phyloP scores from a whole-genome alignment of 202 grass and related monocot species.

The Setaria italica region DNA sequence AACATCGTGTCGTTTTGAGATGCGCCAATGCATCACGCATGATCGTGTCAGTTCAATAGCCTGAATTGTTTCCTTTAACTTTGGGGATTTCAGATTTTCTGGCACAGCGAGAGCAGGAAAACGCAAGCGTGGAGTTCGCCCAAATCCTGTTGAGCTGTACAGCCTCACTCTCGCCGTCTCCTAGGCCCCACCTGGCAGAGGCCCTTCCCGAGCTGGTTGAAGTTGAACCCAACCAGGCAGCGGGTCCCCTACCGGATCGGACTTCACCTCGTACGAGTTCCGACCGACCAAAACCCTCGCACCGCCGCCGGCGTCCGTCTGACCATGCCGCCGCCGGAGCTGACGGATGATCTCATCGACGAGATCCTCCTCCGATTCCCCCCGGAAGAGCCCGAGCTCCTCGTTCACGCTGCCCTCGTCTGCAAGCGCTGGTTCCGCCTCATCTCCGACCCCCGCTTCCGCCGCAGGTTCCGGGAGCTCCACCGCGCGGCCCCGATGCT shows the following conservation, averaged over 20 bases:
- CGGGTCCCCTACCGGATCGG: too few species aligned
- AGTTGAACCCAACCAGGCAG: neutral
- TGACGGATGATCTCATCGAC: neutral
- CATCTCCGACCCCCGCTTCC: slow-evolving; percentile 11
- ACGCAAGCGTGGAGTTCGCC: neutral
- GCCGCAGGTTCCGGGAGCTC: neutral
- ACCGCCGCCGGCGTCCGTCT: neutral
- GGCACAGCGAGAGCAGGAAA: too few species aligned
- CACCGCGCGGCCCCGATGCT: slow-evolving; percentile 3
- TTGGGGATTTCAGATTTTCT: neutral
- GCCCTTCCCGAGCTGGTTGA: neutral
- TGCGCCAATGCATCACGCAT: neutral
- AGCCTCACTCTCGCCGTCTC: neutral
- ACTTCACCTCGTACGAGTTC: too few species aligned
- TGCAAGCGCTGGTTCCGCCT: neutral
- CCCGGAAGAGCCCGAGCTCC: neutral
- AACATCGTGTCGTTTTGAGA: neutral
- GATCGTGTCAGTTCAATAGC: neutral
- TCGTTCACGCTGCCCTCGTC: neutral
- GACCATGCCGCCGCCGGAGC: neutral
- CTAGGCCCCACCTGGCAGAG: neutral
- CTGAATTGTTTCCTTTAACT: too few species aligned
- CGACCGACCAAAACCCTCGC: neutral
- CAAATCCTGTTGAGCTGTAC: too few species aligned
- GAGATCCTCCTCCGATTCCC: neutral